Evolutionary conservation across 1,139 yeast species (phyloP), one percentile per base, ranked within the genome.

Genomic region (Pichia sp.): DNA sequence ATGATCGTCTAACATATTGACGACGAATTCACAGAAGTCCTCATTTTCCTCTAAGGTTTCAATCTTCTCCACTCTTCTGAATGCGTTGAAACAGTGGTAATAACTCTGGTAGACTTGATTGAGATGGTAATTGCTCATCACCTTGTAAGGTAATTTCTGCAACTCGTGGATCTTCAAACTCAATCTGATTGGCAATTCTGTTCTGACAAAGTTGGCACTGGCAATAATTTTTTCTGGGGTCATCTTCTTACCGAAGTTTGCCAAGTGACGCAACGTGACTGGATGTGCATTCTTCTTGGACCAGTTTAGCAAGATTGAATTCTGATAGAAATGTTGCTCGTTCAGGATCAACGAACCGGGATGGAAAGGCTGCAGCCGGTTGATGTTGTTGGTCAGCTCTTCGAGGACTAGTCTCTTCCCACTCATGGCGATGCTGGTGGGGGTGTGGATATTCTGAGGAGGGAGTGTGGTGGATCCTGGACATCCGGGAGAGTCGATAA

Each of bases 91-190:
- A 61, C 90, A 90, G 56, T 81, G 82, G 61, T 88, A 87, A 65
- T 91, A 91, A 55, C 90, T 81, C 61, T 91, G 96, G 64, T 91
- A 91, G 27, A 90, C 93, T 57, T 84, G 88, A 18, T 87, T 84
- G 58, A 91, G 72, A 66, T 91, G 96, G 61, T 79, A 84, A 65
- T 91, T 91, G 62, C 87, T 84, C 33, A 88, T 86, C 14, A 90
- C 86, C 11, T 85, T 84, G 68, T 83, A 91, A 3, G 97, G 96
- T 48, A 91, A 67, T 21, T 53, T 45, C 64, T 93, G 98, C 65
- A 93, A 72, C 51, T 87, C 93, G 56, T 85, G 68, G 36, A 91
- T 76, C 47, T 94, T 77, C 66, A 87, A 77, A 3, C 96, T 93
- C 52, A 91, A 74, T 55, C 99, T 70, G 24, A 86, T 82, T 2